Evolutionary conservation across 108 stramenopile species (phyloP).

Genomic region (Parietichytrium sp.): DNA sequence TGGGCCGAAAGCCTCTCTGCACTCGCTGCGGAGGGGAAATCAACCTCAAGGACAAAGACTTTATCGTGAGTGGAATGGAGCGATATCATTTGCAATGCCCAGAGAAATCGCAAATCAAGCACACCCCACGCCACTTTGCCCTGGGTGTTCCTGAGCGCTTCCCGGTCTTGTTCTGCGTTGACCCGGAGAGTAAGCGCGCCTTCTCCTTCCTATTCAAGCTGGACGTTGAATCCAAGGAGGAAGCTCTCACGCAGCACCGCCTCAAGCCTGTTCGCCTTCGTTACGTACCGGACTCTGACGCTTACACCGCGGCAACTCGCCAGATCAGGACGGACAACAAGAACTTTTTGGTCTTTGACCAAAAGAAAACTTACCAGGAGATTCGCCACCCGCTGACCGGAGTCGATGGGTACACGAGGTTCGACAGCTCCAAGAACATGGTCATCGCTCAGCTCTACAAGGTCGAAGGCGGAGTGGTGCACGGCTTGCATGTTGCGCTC

Average conservation of each 20-base stretch:
- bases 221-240: slow-evolving; percentile 17
- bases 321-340: not conserved
- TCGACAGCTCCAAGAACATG: not conserved
- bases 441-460: slow-evolving; percentile 18
- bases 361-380: not conserved
- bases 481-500: not conserved
- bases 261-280: not conserved
- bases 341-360: not conserved
- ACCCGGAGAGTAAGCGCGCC: not conserved
- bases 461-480: not conserved
- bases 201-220: slow-evolving; percentile 6
- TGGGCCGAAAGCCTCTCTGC: slow-evolving; percentile 19
- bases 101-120: not conserved
- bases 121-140: slow-evolving; percentile 17
- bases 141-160: not conserved
- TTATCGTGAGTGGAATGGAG: slow-evolving; percentile 35
- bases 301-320: not conserved
- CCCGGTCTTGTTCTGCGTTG: not conserved
- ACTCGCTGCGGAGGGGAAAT: slow-evolving; percentile 28
- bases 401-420: not conserved
- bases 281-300: not conserved
- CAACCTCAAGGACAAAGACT: slow-evolving; percentile 28
- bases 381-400: not conserved
- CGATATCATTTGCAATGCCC: slow-evolving; percentile 20
- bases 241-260: slow-evolving; percentile 33